phyloP scores from a whole-genome alignment of 495 filamentous ascomycete species.

The Thermochaetoides thermophila region DNA sequence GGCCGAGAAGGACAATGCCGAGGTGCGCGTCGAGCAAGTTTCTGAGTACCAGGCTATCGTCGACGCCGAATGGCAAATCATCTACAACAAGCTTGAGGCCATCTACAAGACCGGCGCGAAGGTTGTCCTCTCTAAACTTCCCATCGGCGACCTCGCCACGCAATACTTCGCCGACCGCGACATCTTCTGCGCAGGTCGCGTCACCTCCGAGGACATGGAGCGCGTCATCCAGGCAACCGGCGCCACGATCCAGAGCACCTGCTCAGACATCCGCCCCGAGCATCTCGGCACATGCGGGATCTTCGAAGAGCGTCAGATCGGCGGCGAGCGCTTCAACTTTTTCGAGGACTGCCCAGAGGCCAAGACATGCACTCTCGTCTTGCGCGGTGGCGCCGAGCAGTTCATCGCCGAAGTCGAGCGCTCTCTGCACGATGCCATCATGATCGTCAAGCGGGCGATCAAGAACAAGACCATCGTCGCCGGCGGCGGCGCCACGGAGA shows the following conservation, averaged over 20 bases:
- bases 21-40: slow-evolving; percentile 94
- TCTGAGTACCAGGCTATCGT: slow-evolving; percentile 99
- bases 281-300: slow-evolving; percentile 82
- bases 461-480: slow-evolving; percentile 89
- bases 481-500: slow-evolving; percentile 87
- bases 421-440: slow-evolving; percentile 94
- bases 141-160: slow-evolving; percentile 93
- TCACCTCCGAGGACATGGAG: slow-evolving; percentile 86
- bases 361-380: slow-evolving; percentile 90
- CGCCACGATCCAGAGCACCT: slow-evolving; percentile 84
- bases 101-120: slow-evolving; percentile 85
- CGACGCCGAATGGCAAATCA: slow-evolving; percentile 98
- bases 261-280: slow-evolving; percentile 80
- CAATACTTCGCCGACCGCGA: slow-evolving; percentile 97
- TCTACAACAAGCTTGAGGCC: slow-evolving; percentile 96
- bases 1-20: slow-evolving; percentile 97
- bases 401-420: slow-evolving; percentile 98
- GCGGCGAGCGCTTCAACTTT: slow-evolving; percentile 94
- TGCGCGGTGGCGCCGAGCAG: slow-evolving; percentile 93
- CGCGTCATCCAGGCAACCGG: slow-evolving; percentile 90
- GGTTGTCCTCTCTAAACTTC: slow-evolving; percentile 91
- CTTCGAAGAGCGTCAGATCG: slow-evolving; percentile 95
- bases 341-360: slow-evolving; percentile 90
- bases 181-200: slow-evolving; percentile 95
- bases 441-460: slow-evolving; percentile 97